Conservation (phyloP, 768 basidiomycete genomes). For the Psilocybe azurescens region DNA sequence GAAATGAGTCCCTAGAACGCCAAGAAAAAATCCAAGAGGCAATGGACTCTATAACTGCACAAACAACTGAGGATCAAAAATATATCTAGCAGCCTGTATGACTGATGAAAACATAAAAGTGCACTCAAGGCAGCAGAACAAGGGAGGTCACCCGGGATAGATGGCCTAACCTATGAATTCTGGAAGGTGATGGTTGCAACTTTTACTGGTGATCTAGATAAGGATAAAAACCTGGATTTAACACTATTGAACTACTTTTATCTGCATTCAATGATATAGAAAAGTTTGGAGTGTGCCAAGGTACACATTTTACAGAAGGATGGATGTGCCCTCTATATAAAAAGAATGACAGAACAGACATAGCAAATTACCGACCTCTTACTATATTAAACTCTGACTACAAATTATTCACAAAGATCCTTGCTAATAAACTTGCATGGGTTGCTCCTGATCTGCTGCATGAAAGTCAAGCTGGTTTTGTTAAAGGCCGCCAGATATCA, state of each 20-base stretch:
- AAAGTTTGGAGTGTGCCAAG: conserved; percentile 20
- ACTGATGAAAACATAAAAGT: no score
- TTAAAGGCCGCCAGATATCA: conserved; percentile 33
- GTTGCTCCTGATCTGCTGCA: conserved; percentile 31
- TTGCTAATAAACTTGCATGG: conserved; percentile 25
- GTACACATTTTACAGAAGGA: conserved; percentile 29
- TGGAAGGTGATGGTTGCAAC: conserved; percentile 12
- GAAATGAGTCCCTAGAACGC: no score
- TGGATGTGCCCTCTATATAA: conserved; percentile 51
- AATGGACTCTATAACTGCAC: no score
- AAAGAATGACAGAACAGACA: conserved; percentile 36
- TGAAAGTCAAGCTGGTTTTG: conserved; percentile 43
- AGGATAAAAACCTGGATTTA: conserved; percentile 9
- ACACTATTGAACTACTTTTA: conserved; percentile 15
- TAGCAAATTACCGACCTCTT: conserved; percentile 43
- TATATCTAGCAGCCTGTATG: no score
- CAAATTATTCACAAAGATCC: conserved; percentile 34
- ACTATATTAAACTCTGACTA: conserved; percentile 43
- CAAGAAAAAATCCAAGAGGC: no score
- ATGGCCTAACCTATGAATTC: conserved; percentile 24
- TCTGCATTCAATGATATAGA: conserved; percentile 34
- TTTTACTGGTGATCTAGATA: no score
- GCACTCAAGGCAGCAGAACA: no score
- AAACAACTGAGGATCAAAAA: no score
- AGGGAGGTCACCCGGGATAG: conserved; percentile 21